Evolutionary conservation across 306 rosid species (phyloP), one percentile per base, ranked within the genome.

Genomic region (Coriaria nepalensis): DNA sequence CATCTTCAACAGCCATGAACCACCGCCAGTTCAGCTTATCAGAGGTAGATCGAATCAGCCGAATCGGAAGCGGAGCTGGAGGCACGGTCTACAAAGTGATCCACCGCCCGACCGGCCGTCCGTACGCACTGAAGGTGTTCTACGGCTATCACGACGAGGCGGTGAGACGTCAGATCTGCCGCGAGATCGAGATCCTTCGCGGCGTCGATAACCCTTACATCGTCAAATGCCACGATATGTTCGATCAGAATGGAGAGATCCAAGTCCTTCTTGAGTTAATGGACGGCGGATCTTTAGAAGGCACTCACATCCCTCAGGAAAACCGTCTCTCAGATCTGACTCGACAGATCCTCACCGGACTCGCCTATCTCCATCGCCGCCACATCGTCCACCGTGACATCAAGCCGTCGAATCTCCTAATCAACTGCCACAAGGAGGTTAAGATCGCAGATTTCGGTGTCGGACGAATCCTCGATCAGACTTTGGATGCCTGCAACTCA

Each of bases 391-490:
- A 92, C 63, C 73, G 99, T 4, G 96, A 86, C 47, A 92, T 92
- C 75, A 92, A 92, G 48, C 99, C 99, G 0, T 92, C 99, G 4
- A 92, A 92, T 55, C 92, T 92, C 9, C 56, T 92, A 3, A 75
- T 92, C 33, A 86, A 92, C 72, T 49, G 81, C 0, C 29, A 76
- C 9, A 77, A 55, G 8, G 88, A 92, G 68, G 99, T 92, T 33
- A 92, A 92, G 87, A 92, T 92, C 54, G 99, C 99, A 0, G 99
- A 86, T 58, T 92, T 92, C 35, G 99, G 99, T 2, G 94, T 92
- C 1, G 73, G 94, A 36, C 60, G 99, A 56, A 76, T 92, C 50
- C 67, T 92, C 44, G 92, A 68, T 4, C 94, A 92, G 76, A 92
- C 99, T 10, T 77, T 85, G 94, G 99, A 86, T 65, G 92, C 95